Percentiles rank a stretch among this genome's conserved stretches.
Evolutionary conservation across 495 filamentous ascomycete species (phyloP).

Genomic region (Barbatosphaeria neglecta): DNA sequence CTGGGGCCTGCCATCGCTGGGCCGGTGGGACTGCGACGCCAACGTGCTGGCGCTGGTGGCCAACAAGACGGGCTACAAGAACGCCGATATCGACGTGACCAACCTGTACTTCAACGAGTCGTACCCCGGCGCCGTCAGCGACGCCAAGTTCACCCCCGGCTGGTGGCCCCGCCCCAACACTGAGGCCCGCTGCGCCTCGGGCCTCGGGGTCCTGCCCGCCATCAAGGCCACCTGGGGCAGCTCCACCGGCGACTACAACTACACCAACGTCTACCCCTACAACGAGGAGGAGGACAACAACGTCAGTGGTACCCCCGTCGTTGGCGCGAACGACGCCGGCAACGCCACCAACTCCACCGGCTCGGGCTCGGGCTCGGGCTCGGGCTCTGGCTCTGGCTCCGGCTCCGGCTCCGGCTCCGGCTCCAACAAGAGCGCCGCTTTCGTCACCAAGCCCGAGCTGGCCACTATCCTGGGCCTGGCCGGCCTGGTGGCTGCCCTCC

Average conservation of each 20-base stretch:
- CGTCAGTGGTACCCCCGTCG: neutral
- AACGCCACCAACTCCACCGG: neutral
- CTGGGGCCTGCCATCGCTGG: conserved; percentile 55
- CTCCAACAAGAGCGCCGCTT: neutral
- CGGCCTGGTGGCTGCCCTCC: neutral
- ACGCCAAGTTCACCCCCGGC: conserved; percentile 12
- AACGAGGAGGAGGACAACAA: neutral
- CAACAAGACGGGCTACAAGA: conserved; percentile 21
- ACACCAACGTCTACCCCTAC: conserved; percentile 15
- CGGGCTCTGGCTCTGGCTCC: neutral
- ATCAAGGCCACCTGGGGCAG: conserved; percentile 27
- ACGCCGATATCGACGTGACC: conserved; percentile 14
- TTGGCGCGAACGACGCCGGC: neutral
- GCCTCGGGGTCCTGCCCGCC: conserved; percentile 24
- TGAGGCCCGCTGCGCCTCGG: conserved; percentile 10
- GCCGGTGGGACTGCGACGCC: conserved; percentile 41
- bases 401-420: neutral
- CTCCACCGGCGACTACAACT: conserved; percentile 25
- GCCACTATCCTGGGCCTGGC: neutral
- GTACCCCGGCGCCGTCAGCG: conserved; percentile 35
- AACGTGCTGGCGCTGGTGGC: conserved; percentile 41
- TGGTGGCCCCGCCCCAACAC: conserved; percentile 25
- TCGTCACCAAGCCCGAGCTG: neutral
- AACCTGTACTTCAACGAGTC: conserved; percentile 34
- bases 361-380: neutral